Evolutionary conservation across 2,329 filamentous ascomycete genomes (phyloP), one percentile per base, ranked within the genome.

Genomic region (Trematosphaeria pertusa): DNA sequence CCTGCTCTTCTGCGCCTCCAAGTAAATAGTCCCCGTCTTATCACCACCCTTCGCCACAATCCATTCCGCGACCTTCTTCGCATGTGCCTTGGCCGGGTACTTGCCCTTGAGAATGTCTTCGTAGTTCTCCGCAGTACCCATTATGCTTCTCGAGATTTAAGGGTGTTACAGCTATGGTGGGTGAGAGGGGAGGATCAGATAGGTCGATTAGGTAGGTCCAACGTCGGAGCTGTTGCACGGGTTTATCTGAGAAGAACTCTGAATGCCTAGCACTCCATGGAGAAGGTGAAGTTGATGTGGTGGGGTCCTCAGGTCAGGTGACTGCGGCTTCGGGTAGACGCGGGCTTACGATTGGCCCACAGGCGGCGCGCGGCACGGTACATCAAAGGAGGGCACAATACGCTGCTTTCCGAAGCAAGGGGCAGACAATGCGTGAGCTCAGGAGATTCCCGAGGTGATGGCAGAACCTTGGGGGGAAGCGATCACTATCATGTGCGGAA

Each of bases 11-110:
- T 92, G 88, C 43, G 87, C 88, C 77, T 97, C 93, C 35, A 97
- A 80, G 69, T 97, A 99, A 46, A 99, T 81, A 14, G 93, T 80
- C 37, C 91, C 92, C 22, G 77, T 81, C 46, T 79, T 79, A 54
- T 83, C 79, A 22, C 87, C 84, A 31, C 85, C 76, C 67, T 88
- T 75, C 50, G 82, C 77, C 43, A 82, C 81, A 54, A 97, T 86
- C 70, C 87, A 87, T 49, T 90, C 84, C 47, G 87, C 88, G n/a
- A 97, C 92, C 52, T 87, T 86, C 61, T 83, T 83, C 49, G 89
- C 91, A 73, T 99, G 94, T 20, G 82, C 80, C 77, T 97, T 97
- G 62, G 88, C 93, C 18, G 94, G 94, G 62, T 87, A 87, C 70
- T 86, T 86, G 46, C 77, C 81, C 43, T 76, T 75, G 18, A 82